These are phyloP conservation scores for Plicaturopsis crispa DNA, from an alignment of 768 basidiomycete species.

Conservation along the genomic window DNA sequence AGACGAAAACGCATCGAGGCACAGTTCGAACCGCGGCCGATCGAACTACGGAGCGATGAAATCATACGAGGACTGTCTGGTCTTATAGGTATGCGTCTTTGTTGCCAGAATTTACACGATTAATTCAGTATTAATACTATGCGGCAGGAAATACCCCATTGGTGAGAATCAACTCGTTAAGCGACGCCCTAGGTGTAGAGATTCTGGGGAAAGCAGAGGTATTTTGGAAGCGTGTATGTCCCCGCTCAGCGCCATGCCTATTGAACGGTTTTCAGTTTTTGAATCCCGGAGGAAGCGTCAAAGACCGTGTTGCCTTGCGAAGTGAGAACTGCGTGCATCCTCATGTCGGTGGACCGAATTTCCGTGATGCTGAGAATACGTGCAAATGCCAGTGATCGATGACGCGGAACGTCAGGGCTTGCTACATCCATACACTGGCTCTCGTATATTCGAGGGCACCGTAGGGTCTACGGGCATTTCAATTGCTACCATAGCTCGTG, in stretches of 20 bases:
- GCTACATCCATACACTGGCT: constrained; percentile 79
- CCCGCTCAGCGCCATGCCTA: not conserved
- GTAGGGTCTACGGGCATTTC: constrained; percentile 96
- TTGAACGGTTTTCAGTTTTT: constrained; percentile 51
- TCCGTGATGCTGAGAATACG: not conserved
- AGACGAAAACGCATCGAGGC: constrained; percentile 34
- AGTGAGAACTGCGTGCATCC: constrained; percentile 40
- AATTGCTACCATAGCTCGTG: constrained; percentile 86
- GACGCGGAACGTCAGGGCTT: constrained; percentile 84
- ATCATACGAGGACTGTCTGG: constrained; percentile 76
- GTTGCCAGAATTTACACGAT: not conserved
- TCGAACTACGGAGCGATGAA: constrained; percentile 71
- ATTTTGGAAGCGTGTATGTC: not conserved
- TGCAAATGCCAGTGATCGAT: constrained; percentile 64
- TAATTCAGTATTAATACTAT: not conserved
- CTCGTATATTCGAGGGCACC: constrained; percentile 94
- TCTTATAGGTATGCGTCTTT: constrained; percentile 58
- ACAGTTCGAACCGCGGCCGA: constrained; percentile 40
- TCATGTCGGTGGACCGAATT: too few species aligned
- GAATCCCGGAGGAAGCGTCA: constrained; percentile 96
- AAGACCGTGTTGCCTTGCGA: constrained; percentile 92
- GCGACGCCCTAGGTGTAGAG: constrained; percentile 86
- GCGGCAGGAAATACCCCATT: constrained; percentile 94
- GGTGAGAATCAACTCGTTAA: constrained; percentile 85
- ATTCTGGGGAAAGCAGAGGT: constrained; percentile 96